Evolutionary conservation across 2,329 filamentous ascomycete species (phyloP), one percentile per base, ranked within the genome.

Genomic region (Pyrenochaeta sp.): DNA sequence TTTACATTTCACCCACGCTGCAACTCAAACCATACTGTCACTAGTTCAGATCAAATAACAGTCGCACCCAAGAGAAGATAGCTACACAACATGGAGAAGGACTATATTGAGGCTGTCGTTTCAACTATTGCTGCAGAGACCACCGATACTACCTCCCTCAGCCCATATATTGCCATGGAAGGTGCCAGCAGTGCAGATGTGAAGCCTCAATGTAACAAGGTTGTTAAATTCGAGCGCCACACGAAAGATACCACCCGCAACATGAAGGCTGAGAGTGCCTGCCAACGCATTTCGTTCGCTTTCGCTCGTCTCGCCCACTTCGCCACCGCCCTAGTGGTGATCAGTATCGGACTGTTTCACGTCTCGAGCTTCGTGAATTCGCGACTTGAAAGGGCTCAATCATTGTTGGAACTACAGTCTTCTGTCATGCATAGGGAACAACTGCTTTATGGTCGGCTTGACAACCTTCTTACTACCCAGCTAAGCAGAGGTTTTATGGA

Each of bases 401-500:
- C 43, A n/a, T 37, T 58, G 15, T 14, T 50, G 7, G 10, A 41
- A 7, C 46, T 45, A 14, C 45, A 51, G 4, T 30, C 30, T 6
- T 33, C n/a, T 17, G 37, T 21, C 10, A 12, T 51, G 9, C 14
- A 43, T 7, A 9, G 7, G 12, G 54, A 68, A 14, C 31, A 40
- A n/a, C 12, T 55, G 15, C 21, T 66, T 0, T 21, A 62, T 30
- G 30, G 2, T 31, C 49, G 37, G 11, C 32, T 67, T 4, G 57
- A 58, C 2, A 18, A 15, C 4, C 33, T 71, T 1, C 41, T 57
- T 2, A 21, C 41, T 9, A 40, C 23, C 5, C 44, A 40, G 18
- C 51, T 71, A 7, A 32, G 40, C 4, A 50, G 50, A 33, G 21
- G 36, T 9, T 52, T 54, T 33, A 58, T 62, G 42, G 70, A 73